Evolutionary conservation across 768 basidiomycete genomes (phyloP).

Genomic region (Boletus subcaerulescens): DNA sequence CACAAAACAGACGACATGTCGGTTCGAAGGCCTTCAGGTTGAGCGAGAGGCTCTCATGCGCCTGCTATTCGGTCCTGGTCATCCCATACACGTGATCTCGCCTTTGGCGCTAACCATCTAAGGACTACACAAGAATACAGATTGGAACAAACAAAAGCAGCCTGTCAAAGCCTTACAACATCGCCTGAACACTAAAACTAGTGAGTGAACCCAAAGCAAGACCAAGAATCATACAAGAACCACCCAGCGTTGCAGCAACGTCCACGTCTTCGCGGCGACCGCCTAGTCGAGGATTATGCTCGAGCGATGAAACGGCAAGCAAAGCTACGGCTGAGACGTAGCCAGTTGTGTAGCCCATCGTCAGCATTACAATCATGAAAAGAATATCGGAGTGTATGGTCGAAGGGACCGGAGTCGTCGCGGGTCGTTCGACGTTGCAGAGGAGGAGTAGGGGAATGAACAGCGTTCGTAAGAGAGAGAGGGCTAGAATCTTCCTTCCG

Average conservation of each 20-base stretch:
- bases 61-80: not conserved
- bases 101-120: too few relatives aligned
- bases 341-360: conserved; percentile 74
- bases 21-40: not conserved
- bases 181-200: conserved; percentile 74
- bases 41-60: not conserved
- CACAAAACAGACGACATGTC: not conserved
- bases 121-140: too few relatives aligned
- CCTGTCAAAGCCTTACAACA: conserved; percentile 30
- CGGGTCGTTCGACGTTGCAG: conserved; percentile 60
- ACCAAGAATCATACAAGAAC: conserved; percentile 76
- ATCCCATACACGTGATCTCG: conserved; percentile 23
- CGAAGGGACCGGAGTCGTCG: conserved; percentile 22
- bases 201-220: conserved; percentile 68
- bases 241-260: conserved; percentile 74
- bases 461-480: conserved; percentile 1
- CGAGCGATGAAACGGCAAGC: conserved; percentile 71
- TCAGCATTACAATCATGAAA: conserved; percentile 68
- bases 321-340: conserved; percentile 74
- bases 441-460: not conserved
- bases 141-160: too few relatives aligned
- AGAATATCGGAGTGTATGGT: conserved; percentile 72
- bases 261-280: conserved; percentile 78
- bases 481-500: not conserved
- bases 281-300: conserved; percentile 44